Evolutionary conservation across 1,139 yeast species (phyloP).

Genomic region (Debaryomyces sp.): DNA sequence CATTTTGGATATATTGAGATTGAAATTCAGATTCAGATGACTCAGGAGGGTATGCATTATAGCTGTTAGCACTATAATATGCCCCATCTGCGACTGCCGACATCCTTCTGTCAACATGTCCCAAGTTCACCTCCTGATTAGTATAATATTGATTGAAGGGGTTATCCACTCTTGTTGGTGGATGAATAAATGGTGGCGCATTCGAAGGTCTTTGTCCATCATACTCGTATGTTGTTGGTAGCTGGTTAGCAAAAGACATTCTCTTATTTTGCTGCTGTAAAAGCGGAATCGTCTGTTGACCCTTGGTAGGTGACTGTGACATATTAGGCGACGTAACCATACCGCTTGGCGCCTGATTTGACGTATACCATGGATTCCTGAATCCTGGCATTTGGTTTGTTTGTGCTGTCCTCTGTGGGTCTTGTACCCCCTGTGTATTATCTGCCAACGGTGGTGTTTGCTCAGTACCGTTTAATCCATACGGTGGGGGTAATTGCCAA

Average conservation of each 20-base stretch:
- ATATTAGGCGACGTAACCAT: slow-evolving; percentile 14
- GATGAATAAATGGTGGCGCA: slow-evolving; percentile 39
- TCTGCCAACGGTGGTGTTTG: slow-evolving; percentile 12
- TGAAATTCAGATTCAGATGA: slow-evolving; percentile 5
- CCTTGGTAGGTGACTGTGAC: slow-evolving; percentile 36
- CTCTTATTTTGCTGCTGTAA: slow-evolving; percentile 37
- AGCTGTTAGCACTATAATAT: slow-evolving; percentile 14
- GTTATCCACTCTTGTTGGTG: slow-evolving; percentile 52
- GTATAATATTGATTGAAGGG: slow-evolving; percentile 51
- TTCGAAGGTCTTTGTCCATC: slow-evolving; percentile 24
- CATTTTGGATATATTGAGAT: slow-evolving; percentile 8
- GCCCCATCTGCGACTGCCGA: slow-evolving; percentile 44
- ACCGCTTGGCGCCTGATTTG: slow-evolving; percentile 19
- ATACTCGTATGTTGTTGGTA: slow-evolving; percentile 57
- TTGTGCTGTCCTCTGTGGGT: slow-evolving; percentile 17
- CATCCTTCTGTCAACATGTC: slow-evolving; percentile 43
- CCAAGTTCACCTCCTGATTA: slow-evolving; percentile 39
- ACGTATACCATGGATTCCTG: slow-evolving; percentile 50
- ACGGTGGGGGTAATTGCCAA: slow-evolving; percentile 41
- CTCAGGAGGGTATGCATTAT: slow-evolving; percentile 6
- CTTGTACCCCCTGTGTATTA: slow-evolving; percentile 15
- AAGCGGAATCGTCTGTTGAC: slow-evolving; percentile 24
- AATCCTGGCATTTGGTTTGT: slow-evolving; percentile 33
- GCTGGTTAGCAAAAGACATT: slow-evolving; percentile 45
- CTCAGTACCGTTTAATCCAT: slow-evolving; percentile 17